Conservation (phyloP, 805 yeast genomes). For the Metschnikowia corniflorae region DNA sequence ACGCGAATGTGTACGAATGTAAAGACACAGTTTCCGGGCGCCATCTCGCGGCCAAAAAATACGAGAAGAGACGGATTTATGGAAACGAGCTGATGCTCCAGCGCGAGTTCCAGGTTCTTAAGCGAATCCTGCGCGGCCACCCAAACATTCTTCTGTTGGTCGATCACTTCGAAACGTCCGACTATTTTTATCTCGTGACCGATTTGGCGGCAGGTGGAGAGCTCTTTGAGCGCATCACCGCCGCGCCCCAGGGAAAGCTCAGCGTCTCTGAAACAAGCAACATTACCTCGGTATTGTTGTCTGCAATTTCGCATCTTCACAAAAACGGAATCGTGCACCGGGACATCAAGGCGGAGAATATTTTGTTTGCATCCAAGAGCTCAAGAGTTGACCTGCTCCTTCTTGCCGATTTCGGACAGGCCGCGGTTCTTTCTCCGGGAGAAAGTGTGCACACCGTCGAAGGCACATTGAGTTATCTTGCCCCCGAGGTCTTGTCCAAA, state of each 20-base stretch:
- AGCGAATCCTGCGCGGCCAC: slow-evolving; percentile 47
- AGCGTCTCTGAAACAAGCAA: slow-evolving; percentile 46
- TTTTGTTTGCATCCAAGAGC: slow-evolving; percentile 43
- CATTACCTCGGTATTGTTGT: slow-evolving; percentile 47
- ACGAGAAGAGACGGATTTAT: slow-evolving; percentile 46
- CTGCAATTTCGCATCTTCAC: slow-evolving; percentile 59
- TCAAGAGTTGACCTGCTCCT: slow-evolving; percentile 38
- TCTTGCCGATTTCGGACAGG: slow-evolving; percentile 65
- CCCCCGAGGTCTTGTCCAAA: slow-evolving; percentile 59
- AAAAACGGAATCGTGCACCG: slow-evolving; percentile 60
- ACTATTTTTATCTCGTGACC: slow-evolving; percentile 54
- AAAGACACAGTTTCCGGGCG: slow-evolving; percentile 38
- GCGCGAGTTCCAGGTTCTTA: slow-evolving; percentile 58
- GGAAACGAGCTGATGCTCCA: slow-evolving; percentile 53
- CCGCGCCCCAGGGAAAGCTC: slow-evolving; percentile 36
- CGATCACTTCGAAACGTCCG: slow-evolving; percentile 68
- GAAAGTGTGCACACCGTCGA: slow-evolving; percentile 13
- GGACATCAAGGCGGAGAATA: slow-evolving; percentile 70
- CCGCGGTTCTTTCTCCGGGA: slow-evolving; percentile 40
- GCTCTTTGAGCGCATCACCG: slow-evolving; percentile 55
- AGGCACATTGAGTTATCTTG: slow-evolving; percentile 73
- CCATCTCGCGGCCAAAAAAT: slow-evolving; percentile 53
- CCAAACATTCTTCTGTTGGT: slow-evolving; percentile 56
- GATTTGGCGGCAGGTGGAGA: slow-evolving; percentile 70
- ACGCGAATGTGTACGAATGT: slow-evolving; percentile 49